Conservation (phyloP, 2,329 filamentous ascomycete genomes). For the Botryosphaeria agaves region DNA sequence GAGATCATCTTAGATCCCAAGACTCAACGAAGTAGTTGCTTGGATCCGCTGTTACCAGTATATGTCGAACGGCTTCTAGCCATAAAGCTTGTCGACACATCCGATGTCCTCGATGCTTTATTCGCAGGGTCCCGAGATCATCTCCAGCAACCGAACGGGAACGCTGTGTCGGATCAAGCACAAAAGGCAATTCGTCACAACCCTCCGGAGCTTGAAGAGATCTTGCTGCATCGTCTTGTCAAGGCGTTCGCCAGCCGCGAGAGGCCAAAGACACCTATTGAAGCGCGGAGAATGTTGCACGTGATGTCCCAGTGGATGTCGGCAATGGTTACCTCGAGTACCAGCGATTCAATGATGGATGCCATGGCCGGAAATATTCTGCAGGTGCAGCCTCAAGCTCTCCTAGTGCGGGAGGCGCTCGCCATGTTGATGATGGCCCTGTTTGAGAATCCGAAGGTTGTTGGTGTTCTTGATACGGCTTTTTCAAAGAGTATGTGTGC, state of each 20-base stretch:
- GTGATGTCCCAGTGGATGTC: constrained; percentile 20
- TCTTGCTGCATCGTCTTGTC: constrained; percentile 18
- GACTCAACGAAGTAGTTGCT: neutral
- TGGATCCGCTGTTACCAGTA: constrained; percentile 12
- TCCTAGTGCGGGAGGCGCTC: constrained; percentile 45
- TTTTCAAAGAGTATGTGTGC: constrained; percentile 37
- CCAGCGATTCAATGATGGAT: constrained; percentile 20
- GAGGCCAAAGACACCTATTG: constrained; percentile 13
- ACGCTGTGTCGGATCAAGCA: neutral
- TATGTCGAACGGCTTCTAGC: constrained; percentile 3
- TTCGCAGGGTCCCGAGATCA: constrained; percentile 2
- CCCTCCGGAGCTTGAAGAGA: constrained; percentile 18
- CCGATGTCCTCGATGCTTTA: constrained; percentile 4
- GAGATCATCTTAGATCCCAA: constrained; percentile 3
- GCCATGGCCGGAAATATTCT: constrained; percentile 13
- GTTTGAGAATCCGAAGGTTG: constrained; percentile 40
- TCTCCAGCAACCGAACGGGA: neutral
- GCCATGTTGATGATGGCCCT: constrained; percentile 45
- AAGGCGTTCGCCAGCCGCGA: constrained; percentile 15
- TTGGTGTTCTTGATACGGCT: constrained; percentile 35
- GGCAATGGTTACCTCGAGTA: constrained; percentile 19
- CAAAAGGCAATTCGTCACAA: constrained; percentile 3
- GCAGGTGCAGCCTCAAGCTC: constrained; percentile 35
- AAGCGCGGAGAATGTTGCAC: constrained; percentile 14
- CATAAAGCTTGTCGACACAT: constrained; percentile 1